Conservation (phyloP, 768 basidiomycete species). For the Mycena latifolia region DNA sequence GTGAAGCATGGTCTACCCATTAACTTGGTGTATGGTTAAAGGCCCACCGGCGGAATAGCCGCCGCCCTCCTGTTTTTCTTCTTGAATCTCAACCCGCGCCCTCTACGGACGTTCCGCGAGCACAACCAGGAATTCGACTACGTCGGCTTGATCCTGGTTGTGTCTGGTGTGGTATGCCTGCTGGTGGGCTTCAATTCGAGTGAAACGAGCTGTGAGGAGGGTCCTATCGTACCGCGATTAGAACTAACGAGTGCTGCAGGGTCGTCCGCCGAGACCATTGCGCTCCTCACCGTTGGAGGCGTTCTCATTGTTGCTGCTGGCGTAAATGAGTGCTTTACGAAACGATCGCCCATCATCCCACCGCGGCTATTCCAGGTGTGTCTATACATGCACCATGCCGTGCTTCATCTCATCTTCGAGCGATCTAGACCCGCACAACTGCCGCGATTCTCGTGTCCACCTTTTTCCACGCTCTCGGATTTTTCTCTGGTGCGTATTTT, state of each 20-base stretch:
- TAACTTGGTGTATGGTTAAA: slow-evolving; percentile 39
- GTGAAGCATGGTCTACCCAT: background rate
- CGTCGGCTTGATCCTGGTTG: slow-evolving; percentile 71
- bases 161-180: slow-evolving; percentile 74
- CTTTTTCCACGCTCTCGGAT: slow-evolving; percentile 74
- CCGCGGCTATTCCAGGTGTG: slow-evolving; percentile 79
- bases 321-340: slow-evolving; percentile 73
- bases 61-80: slow-evolving; percentile 74
- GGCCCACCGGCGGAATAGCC: slow-evolving; percentile 81
- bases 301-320: slow-evolving; percentile 62
- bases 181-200: slow-evolving; percentile 82
- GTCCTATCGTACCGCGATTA: background rate
- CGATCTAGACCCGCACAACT: slow-evolving; percentile 77
- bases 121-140: slow-evolving; percentile 82
- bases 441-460: slow-evolving; percentile 65
- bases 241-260: slow-evolving; percentile 51
- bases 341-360: slow-evolving; percentile 77
- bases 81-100: slow-evolving; percentile 84
- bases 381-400: background rate
- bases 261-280: slow-evolving; percentile 70
- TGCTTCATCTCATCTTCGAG: background rate
- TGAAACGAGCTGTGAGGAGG: slow-evolving; percentile 69
- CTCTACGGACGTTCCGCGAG: slow-evolving; percentile 65
- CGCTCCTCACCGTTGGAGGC: slow-evolving; percentile 70
- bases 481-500: slow-evolving; percentile 61